phyloP scores from a whole-genome alignment of 2,329 filamentous ascomycete species.

The Dothistroma pini region DNA sequence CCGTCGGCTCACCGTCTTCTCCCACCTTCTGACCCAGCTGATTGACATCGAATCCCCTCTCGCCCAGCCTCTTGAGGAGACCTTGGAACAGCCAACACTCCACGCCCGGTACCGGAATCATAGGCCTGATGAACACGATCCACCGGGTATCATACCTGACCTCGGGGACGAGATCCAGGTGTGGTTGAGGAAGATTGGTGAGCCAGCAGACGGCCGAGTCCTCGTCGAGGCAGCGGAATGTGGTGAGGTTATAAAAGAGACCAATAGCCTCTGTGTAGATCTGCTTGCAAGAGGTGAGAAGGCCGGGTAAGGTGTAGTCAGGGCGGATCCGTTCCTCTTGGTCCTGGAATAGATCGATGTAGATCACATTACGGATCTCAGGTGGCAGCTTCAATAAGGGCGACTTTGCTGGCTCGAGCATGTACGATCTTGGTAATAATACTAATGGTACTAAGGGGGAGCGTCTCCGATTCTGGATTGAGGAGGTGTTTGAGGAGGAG shows the following conservation, averaged over 20 bases:
- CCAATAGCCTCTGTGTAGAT: conserved; percentile 16
- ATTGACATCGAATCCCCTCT: conserved; percentile 9
- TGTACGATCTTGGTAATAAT: not conserved
- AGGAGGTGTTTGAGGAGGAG: not conserved
- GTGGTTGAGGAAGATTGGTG: conserved; percentile 5
- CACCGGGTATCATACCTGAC: conserved; percentile 21
- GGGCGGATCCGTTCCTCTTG: conserved; percentile 17
- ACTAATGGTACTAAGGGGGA: not conserved
- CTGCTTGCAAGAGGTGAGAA: conserved; percentile 15
- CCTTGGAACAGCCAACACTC: conserved; percentile 15
- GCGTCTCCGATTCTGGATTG: not conserved
- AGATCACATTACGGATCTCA: conserved; percentile 23
- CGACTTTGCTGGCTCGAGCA: not conserved
- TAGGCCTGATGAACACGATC: conserved; percentile 19
- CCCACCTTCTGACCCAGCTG: not conserved
- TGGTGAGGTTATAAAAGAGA: conserved; percentile 13
- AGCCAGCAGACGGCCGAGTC: conserved; percentile 16
- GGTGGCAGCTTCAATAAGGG: conserved; percentile 16
- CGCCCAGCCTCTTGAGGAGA: conserved; percentile 12
- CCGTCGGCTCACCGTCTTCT: not conserved
- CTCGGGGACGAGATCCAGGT: conserved; percentile 9
- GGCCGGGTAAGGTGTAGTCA: conserved; percentile 15
- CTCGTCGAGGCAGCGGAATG: conserved; percentile 23
- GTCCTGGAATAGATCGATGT: conserved; percentile 12
- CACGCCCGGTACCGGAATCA: conserved; percentile 18